Base-by-base conservation (phyloP, 306 rosid species). In the Trichosanthes truncata region DNA sequence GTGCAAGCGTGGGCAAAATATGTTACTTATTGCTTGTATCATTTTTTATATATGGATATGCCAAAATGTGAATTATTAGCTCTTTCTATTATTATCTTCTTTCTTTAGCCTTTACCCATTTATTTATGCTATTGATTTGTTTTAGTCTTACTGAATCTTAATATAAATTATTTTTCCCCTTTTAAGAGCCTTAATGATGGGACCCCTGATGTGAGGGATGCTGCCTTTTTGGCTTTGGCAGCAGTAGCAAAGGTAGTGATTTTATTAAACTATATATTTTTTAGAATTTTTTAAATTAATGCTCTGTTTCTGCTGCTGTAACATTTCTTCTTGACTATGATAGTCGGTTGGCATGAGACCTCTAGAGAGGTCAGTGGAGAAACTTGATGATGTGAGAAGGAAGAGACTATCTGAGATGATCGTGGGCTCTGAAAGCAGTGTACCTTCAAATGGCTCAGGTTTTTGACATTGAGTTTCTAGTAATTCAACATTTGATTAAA, bases 301-400 rank as follows among this genome's bases (percentile, higher is more conserved):
- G 33, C 40, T 40, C 56, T 63, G 71, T 52, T 33, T 81, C 69
- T 55, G 76, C 49, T 69, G 43, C 60, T 80, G 53, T 59, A 48
- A 60, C 83, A 35, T 78, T 87, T 56, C 69, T 74, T 49, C 66
- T 23, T 81, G 60, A 83, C 78, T 80, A 46, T 56, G 84, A 51
- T 83, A 96, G 99, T 88, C 73, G 68, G 99, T 96, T 84, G 99
- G 99, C 86, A 96, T 96, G 98, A 88, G 97, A 79, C 99, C 99
- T 77, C 82, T 96, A 17, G 99, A 96, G 87, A 86, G 93, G 87
- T 93, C 96, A 6, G 62, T 96, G 69, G 99, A 96, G 88, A 96
- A 96, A 85, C 98, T 96, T 79, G 99, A 96, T 87, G 99, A 96
- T 77, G 97, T 96, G 53, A 89, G 97, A 83, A 93, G 91, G 84